Conservation (phyloP, 805 yeast species). For the Saccharomycopsis sp. region DNA sequence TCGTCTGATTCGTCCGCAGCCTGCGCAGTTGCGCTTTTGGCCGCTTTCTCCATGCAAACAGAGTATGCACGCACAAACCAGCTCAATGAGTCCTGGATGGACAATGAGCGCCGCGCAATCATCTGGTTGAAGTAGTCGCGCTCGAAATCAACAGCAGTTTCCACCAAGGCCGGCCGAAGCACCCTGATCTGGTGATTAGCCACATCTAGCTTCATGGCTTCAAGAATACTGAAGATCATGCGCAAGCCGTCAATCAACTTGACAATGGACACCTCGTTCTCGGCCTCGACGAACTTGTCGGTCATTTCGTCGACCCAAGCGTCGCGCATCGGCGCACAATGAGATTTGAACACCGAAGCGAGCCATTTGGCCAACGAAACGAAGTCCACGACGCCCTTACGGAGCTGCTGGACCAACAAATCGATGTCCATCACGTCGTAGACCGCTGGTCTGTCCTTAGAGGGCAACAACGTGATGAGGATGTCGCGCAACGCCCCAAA, state of each 20-base stretch:
- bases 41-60: constrained; percentile 20
- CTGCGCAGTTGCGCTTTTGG: constrained; percentile 27
- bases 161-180: constrained; percentile 74
- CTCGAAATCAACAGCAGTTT: constrained; percentile 85
- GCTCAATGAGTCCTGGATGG: constrained; percentile 50
- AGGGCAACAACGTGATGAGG: constrained; percentile 69
- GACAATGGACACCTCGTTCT: constrained; percentile 35
- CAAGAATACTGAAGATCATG: constrained; percentile 73
- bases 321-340: constrained; percentile 95
- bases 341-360: constrained; percentile 70
- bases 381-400: constrained; percentile 67
- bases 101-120: constrained; percentile 45
- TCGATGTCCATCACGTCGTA: constrained; percentile 72
- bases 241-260: constrained; percentile 70
- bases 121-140: constrained; percentile 58
- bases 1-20: constrained; percentile 23
- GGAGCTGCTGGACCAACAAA: constrained; percentile 65
- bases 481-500: constrained; percentile 77
- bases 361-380: constrained; percentile 68
- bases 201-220: constrained; percentile 91
- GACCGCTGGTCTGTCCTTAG: constrained; percentile 59
- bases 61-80: constrained; percentile 49
- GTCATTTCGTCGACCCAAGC: constrained; percentile 83
- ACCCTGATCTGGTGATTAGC: constrained; percentile 91
- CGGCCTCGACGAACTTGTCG: constrained; percentile 36